These are phyloP conservation scores for Phytophthora citrophthora DNA, from an alignment of 352 stramenopile genomes.

Conservation along the genomic window DNA sequence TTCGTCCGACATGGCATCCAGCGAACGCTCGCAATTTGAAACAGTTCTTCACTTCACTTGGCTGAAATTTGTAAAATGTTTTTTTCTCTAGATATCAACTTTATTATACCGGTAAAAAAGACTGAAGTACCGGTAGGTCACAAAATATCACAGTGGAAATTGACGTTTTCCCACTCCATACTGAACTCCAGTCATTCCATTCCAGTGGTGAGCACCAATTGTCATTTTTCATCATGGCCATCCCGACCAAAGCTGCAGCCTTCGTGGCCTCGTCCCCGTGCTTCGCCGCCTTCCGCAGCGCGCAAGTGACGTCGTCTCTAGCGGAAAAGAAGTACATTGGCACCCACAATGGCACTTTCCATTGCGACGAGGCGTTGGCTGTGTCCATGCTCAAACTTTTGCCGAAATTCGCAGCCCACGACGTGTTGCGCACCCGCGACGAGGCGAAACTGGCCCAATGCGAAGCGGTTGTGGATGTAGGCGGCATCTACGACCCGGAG, in stretches of 20 bases:
- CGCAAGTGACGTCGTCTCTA: conserved; percentile 57
- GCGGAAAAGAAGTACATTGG: conserved; percentile 92
- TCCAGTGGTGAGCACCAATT: conserved; percentile 21
- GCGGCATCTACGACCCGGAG: conserved; percentile 93
- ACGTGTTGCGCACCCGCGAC: conserved; percentile 91
- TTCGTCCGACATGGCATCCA: conserved; percentile 35
- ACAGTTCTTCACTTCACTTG: conserved; percentile 8
- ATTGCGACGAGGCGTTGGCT: conserved; percentile 98
- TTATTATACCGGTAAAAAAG: neutral
- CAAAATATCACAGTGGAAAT: too few species aligned
- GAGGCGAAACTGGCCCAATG: conserved; percentile 89
- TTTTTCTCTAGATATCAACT: conserved; percentile 24
- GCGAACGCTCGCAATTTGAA: neutral
- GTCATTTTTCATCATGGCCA: conserved; percentile 49
- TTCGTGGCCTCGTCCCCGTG: conserved; percentile 70
- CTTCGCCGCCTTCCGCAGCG: conserved; percentile 65
- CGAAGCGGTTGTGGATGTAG: conserved; percentile 97
- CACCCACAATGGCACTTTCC: conserved; percentile 98
- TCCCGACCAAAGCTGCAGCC: conserved; percentile 65
- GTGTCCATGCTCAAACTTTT: conserved; percentile 97
- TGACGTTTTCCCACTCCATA: neutral
- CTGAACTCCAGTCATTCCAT: conserved; percentile 13
- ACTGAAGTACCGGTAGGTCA: too few species aligned
- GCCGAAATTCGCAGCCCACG: conserved; percentile 87
- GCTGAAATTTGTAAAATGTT: conserved; percentile 33